These are phyloP conservation scores for Mallotus nudiflorus DNA, from an alignment of 345 rosid species.

Conservation along the genomic window DNA sequence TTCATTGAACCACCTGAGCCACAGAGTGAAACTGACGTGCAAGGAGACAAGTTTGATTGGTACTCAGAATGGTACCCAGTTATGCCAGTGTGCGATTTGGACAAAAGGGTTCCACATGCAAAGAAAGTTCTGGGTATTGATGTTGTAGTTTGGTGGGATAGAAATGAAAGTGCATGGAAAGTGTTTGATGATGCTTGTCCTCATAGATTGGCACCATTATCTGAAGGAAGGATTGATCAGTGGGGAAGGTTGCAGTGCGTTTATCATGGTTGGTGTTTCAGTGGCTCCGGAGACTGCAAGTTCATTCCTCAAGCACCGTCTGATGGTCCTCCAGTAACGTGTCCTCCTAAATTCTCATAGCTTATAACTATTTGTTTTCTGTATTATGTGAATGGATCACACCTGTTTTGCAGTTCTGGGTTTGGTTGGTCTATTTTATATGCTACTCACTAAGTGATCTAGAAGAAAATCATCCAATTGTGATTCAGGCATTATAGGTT, in stretches of 20 bases:
- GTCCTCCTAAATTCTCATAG: not conserved
- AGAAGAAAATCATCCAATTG: no score
- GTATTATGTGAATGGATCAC: not conserved
- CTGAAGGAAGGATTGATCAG: constrained; percentile 81
- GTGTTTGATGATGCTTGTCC: constrained; percentile 75
- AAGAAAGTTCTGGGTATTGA: constrained; percentile 79
- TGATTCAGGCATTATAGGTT: no score
- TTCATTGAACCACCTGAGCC: constrained; percentile 26
- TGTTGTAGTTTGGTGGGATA: constrained; percentile 88
- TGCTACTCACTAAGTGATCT: no score
- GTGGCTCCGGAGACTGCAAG: constrained; percentile 74
- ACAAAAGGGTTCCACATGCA: constrained; percentile 67
- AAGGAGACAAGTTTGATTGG: constrained; percentile 65
- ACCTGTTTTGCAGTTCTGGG: not conserved
- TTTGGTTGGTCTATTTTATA: no score
- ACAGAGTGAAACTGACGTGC: constrained; percentile 27
- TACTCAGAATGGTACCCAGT: constrained; percentile 69
- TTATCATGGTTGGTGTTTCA: constrained; percentile 91
- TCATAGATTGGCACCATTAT: constrained; percentile 72
- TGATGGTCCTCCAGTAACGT: constrained; percentile 70
- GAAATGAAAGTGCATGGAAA: constrained; percentile 60
- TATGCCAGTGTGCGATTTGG: constrained; percentile 76
- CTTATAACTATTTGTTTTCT: not conserved
- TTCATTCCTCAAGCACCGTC: constrained; percentile 79
- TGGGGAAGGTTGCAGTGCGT: constrained; percentile 85